Conservation (phyloP, 495 filamentous ascomycete species). For the Hypoxylon trugodes region DNA sequence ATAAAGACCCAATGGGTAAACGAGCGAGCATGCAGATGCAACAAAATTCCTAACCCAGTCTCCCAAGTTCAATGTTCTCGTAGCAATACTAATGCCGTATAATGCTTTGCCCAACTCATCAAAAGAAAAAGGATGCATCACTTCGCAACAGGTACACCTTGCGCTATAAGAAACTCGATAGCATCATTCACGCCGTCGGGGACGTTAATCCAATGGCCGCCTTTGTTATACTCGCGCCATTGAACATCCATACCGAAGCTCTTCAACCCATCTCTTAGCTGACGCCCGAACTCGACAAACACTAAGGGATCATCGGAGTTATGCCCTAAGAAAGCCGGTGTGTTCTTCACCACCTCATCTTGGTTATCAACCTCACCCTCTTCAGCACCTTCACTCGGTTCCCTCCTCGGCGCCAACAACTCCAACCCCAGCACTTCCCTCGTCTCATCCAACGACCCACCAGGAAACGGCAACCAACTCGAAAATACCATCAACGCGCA, state of each 20-base stretch:
- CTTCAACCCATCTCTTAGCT: conserved; percentile 49
- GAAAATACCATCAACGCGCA: conserved; percentile 63
- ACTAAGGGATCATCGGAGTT: conserved; percentile 62
- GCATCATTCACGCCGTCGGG: conserved; percentile 61
- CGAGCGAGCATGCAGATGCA: too few species aligned
- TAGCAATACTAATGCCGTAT: background rate
- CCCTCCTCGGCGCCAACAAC: conserved; percentile 5
- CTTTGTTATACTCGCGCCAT: conserved; percentile 60
- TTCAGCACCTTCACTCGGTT: too few species aligned
- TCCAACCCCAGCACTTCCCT: conserved; percentile 39
- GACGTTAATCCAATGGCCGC: conserved; percentile 66
- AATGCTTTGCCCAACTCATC: background rate
- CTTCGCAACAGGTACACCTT: conserved; percentile 24
- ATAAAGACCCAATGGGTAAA: too few species aligned
- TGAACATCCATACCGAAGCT: conserved; percentile 55
- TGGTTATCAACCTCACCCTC: too few species aligned
- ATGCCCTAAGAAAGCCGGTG: conserved; percentile 64
- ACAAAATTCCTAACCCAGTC: too few species aligned
- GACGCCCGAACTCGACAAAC: conserved; percentile 52
- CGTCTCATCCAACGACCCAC: conserved; percentile 42
- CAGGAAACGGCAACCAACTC: conserved; percentile 64
- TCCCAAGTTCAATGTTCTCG: background rate
- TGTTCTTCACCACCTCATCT: conserved; percentile 39
- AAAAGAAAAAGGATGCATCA: background rate
- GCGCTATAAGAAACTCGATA: conserved; percentile 49